A percentile compares a stretch with the other conserved stretches of the same genome.
Evolutionary conservation across 2,329 filamentous ascomycete species (phyloP).

Genomic region (Trichoderma polysporum): DNA sequence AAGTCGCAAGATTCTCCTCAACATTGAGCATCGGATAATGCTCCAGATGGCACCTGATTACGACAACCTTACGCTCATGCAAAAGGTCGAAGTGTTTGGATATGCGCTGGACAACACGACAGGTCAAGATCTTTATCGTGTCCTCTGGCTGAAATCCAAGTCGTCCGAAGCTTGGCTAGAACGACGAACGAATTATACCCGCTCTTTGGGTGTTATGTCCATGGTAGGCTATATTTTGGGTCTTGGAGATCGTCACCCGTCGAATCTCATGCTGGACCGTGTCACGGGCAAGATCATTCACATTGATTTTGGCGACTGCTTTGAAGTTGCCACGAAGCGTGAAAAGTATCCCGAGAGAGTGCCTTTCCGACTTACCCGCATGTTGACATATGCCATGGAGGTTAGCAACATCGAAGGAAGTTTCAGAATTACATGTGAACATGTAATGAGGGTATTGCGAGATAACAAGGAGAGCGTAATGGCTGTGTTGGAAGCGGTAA

Average conservation of each 20-base stretch:
- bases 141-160: slow-evolving; percentile 98
- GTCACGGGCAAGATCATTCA: slow-evolving; percentile 96
- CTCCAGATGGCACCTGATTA: slow-evolving; percentile 99
- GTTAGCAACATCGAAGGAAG: slow-evolving; percentile 99
- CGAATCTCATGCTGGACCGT: slow-evolving; percentile 95
- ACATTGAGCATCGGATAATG: slow-evolving; percentile 99
- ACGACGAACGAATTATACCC: slow-evolving; percentile 96
- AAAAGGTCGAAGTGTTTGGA: slow-evolving; percentile 99
- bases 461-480: slow-evolving; percentile 99
- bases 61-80: slow-evolving; percentile 97
- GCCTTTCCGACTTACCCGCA: slow-evolving; percentile 94
- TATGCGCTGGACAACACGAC: slow-evolving; percentile 99
- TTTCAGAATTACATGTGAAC: slow-evolving; percentile 96
- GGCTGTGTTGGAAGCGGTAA: slow-evolving; percentile 94
- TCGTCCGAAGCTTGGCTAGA: slow-evolving; percentile 98
- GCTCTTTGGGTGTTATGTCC: slow-evolving; percentile 98
- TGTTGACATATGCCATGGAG: slow-evolving; percentile 99
- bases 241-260: slow-evolving; percentile 93
- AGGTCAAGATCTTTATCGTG: slow-evolving; percentile 95
- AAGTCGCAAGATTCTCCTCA: slow-evolving; percentile 93
- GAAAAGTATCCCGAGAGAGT: slow-evolving; percentile 98
- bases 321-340: slow-evolving; percentile 98
- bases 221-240: slow-evolving; percentile 99
- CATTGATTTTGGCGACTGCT: slow-evolving; percentile 99
- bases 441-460: slow-evolving; percentile 93